Conservation (phyloP, 2,329 filamentous ascomycete genomes). For the Chaetomium olivaceum region DNA sequence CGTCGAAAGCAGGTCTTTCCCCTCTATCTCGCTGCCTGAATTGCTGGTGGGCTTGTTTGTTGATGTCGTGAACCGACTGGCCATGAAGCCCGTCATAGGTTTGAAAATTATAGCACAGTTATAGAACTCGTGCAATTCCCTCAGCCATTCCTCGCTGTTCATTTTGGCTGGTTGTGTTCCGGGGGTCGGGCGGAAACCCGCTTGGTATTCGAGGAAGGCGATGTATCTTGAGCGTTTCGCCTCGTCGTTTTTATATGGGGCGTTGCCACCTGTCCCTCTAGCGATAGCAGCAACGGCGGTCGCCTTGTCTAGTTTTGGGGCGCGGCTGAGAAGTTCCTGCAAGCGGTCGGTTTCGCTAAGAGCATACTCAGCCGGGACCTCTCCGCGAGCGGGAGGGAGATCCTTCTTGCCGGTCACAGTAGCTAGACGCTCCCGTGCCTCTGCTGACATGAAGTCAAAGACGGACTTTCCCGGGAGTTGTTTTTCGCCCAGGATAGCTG, state of each 20-base stretch:
- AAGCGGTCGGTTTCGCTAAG: constrained; percentile 63
- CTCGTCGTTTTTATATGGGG: constrained; percentile 81
- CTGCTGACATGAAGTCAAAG: constrained; percentile 85
- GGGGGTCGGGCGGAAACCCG: constrained; percentile 59
- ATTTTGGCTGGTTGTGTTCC: constrained; percentile 49
- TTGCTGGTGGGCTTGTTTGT: constrained; percentile 42
- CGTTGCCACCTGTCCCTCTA: constrained; percentile 64
- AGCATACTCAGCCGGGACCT: constrained; percentile 67
- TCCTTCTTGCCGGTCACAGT: constrained; percentile 72
- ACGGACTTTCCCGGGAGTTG: constrained; percentile 88
- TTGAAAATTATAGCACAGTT: constrained; percentile 74
- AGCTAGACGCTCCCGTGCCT: constrained; percentile 74
- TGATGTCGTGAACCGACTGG: constrained; percentile 82
- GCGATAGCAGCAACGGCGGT: constrained; percentile 68
- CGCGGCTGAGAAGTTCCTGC: constrained; percentile 57
- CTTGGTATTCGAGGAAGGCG: constrained; percentile 74
- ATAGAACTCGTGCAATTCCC: constrained; percentile 76
- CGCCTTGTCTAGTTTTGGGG: constrained; percentile 66
- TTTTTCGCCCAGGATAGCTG: constrained; percentile 76
- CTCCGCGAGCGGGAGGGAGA: constrained; percentile 75
- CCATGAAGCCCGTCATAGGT: constrained; percentile 90
- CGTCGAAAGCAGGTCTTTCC: constrained; percentile 46
- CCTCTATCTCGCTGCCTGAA: constrained; percentile 26
- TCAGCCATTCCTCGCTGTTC: constrained; percentile 71
- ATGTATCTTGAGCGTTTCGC: constrained; percentile 79